Evolutionary conservation across 1,284 basidiomycete species (phyloP), one percentile per base, ranked within the genome.

Genomic region (Tylopilus sp.): DNA sequence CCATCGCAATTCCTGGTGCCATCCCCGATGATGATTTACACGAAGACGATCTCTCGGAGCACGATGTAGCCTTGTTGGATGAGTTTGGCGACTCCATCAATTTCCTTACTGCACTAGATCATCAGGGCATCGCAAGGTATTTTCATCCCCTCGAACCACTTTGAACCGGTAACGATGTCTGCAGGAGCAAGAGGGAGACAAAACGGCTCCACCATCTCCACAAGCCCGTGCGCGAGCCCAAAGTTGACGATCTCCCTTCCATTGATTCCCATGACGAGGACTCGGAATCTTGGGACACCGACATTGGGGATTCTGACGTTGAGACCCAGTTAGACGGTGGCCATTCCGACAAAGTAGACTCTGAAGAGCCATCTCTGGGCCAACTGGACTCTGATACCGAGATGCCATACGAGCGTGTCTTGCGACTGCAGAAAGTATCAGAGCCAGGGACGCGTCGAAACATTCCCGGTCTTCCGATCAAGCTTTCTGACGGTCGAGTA

Each of bases 381-480:
- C 64, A 57, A 50, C 57, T 60, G 31, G 77, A 82, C 61, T 85
- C 84, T 20, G 85, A 90, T 58, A 74, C 71, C 39, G 91, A 92
- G 72, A 84, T 86, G 82, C 72, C 82, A 26, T 88, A 91, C 60
- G 87, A 92, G 68, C 69, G 70, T 36, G 68, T 72, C 26, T 82
- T 85, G 28, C 79, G 88, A 41, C 81, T 76, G 63, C 76, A 72
- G 47, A 75, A 70, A 25, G 62, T 70, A 15, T 77, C 76, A 72
- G 74, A 80, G 33, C 61, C 73, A 19, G 73, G 79, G 26, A 70
- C 76, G 39, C 74, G 75, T 28, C 73, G 74, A 50, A 79, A 79
- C 48, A 81, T 94, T 45, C 78, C 82, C 48, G 79, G 89, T 40
- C 75, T 96, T 44, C 93, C 93, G 11, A 94, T 94, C 67, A 96